These are phyloP conservation scores for Eucalyptus caleyi DNA, from an alignment of 345 rosid genomes.

Conservation along the genomic window DNA sequence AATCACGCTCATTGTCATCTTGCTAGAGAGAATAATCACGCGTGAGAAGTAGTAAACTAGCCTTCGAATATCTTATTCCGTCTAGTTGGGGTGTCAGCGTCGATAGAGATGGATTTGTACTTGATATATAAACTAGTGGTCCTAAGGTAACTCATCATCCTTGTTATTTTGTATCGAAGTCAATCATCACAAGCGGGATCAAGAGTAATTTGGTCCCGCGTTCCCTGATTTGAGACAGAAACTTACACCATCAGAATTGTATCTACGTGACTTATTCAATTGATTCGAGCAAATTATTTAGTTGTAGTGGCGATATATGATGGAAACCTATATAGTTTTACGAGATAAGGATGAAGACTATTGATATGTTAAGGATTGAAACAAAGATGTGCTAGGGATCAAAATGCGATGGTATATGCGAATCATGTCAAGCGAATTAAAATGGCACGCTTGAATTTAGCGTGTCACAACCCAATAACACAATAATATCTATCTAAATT, in stretches of 20 bases:
- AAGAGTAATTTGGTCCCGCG: background rate
- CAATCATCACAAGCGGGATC: background rate
- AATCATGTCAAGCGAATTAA: background rate
- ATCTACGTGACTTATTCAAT: background rate
- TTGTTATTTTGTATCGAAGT: background rate
- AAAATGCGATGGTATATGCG: background rate
- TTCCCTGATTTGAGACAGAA: background rate
- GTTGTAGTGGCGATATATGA: background rate
- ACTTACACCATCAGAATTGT: background rate
- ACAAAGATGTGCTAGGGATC: background rate
- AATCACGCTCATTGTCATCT: background rate
- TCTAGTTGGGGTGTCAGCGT: background rate
- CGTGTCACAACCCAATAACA: background rate
- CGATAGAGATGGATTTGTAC: background rate
- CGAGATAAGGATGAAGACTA: background rate
- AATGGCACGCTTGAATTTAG: background rate
- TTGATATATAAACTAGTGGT: background rate
- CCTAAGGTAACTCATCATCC: background rate
- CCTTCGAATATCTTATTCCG: background rate
- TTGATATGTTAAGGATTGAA: background rate
- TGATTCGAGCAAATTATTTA: background rate
- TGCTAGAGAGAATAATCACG: background rate
- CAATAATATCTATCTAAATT: background rate
- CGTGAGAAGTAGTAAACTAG: background rate
- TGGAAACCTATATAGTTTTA: background rate